Conservation (phyloP, 441 rosid genomes). For the Melastoma candidum region DNA sequence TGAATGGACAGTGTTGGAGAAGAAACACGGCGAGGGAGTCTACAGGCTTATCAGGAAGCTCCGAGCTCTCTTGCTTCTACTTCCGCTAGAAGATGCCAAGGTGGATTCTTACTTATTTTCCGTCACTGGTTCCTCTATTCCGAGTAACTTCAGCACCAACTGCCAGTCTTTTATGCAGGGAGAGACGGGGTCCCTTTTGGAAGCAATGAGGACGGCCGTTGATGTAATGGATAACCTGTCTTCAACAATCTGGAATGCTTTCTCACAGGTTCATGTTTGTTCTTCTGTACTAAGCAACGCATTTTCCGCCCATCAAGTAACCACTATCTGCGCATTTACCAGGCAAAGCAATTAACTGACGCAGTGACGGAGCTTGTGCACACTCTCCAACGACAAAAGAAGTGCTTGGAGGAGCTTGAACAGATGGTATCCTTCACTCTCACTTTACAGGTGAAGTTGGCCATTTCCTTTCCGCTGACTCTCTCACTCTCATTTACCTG, state of each 20-base stretch:
- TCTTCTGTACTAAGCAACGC: neutral
- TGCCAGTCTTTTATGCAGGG: neutral
- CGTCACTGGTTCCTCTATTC: neutral
- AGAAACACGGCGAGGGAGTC: constrained; percentile 43
- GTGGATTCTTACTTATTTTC: constrained; percentile 13
- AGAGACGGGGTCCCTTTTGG: constrained; percentile 22
- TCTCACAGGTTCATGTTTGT: constrained; percentile 27
- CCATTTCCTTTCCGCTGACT: neutral
- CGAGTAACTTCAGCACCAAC: neutral
- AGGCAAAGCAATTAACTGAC: constrained; percentile 43
- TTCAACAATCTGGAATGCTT: constrained; percentile 19
- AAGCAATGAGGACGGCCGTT: constrained; percentile 40
- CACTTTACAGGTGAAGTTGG: constrained; percentile 23
- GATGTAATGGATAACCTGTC: constrained; percentile 39
- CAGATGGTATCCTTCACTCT: constrained; percentile 15
- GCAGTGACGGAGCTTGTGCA: constrained; percentile 36
- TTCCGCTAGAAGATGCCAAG: constrained; percentile 44
- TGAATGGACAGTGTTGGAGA: constrained; percentile 42
- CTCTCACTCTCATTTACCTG: neutral
- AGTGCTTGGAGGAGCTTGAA: constrained; percentile 32
- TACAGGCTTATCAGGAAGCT: constrained; percentile 51
- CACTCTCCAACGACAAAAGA: constrained; percentile 31
- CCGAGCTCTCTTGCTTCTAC: constrained; percentile 31
- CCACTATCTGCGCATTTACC: constrained; percentile 8
- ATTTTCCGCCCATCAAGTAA: neutral